Evolutionary conservation across 805 yeast species (phyloP).

Genomic region (Yarrowia deformans): DNA sequence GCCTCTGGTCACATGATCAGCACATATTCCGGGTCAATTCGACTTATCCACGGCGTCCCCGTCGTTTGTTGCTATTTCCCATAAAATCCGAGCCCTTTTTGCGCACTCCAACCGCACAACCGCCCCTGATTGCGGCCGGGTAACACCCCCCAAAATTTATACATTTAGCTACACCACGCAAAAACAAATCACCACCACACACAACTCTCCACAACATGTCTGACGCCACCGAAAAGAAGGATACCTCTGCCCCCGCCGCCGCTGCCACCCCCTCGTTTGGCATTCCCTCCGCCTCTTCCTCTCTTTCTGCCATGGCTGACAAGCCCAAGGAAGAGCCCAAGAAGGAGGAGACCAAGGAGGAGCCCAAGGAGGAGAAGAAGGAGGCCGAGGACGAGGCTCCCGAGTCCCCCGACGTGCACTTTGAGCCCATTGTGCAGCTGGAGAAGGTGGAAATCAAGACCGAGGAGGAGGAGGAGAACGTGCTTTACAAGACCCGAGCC

Average conservation of each 20-base stretch:
- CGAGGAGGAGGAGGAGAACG: constrained; percentile 90
- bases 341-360: constrained; percentile 48
- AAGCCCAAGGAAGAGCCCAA: constrained; percentile 66
- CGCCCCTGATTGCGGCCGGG: constrained; percentile 20
- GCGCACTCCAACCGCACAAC: not conserved
- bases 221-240: constrained; percentile 39
- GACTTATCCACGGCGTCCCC: not conserved
- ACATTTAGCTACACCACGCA: constrained; percentile 27
- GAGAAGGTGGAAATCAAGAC: constrained; percentile 97
- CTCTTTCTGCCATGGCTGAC: constrained; percentile 46
- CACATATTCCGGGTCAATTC: not conserved
- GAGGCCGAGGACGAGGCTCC: constrained; percentile 63
- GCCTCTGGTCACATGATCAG: not conserved
- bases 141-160: constrained; percentile 18
- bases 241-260: constrained; percentile 40
- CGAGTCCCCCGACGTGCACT: constrained; percentile 85
- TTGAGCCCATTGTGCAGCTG: constrained; percentile 93
- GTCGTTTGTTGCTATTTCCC: too few relatives aligned
- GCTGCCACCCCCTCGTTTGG: constrained; percentile 29
- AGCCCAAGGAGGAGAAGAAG: constrained; percentile 50
- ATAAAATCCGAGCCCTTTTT: too few relatives aligned
- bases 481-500: constrained; percentile 82
- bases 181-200: constrained; percentile 34
- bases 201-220: constrained; percentile 23
- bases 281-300: constrained; percentile 33